Evolutionary conservation across 768 basidiomycete genomes (phyloP).

Genomic region (Calocera viscosa): DNA sequence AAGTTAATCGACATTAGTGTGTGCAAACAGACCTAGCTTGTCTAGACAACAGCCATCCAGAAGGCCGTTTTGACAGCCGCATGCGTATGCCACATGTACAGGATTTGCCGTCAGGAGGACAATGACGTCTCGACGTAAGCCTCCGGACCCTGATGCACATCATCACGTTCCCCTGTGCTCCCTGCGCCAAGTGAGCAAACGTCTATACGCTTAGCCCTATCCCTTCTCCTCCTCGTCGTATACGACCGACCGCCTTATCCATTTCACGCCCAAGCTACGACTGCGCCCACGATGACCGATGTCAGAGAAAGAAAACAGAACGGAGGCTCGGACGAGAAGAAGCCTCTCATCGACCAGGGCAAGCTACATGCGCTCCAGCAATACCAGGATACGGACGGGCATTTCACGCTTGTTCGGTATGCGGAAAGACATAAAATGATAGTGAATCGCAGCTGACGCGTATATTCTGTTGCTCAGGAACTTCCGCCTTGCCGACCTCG

Average conservation of each 20-base stretch:
- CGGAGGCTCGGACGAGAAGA: conserved; percentile 8
- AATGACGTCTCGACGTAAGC: background rate
- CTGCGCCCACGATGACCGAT: background rate
- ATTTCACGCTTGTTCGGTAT: conserved; percentile 94
- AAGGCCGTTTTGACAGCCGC: too few species aligned
- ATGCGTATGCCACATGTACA: too few species aligned
- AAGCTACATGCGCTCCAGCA: conserved; percentile 51
- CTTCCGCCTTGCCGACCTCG: conserved; percentile 92
- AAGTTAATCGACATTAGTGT: too few species aligned
- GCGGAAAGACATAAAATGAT: conserved; percentile 15
- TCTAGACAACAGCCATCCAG: too few species aligned
- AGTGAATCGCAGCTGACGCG: background rate
- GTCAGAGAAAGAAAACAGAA: conserved; percentile 25
- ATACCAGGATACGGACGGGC: conserved; percentile 80
- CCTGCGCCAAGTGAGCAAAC: background rate
- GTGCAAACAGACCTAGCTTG: too few species aligned
- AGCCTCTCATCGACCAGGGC: conserved; percentile 9
- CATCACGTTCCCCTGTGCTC: background rate
- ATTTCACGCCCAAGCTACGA: background rate
- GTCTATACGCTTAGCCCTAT: background rate
- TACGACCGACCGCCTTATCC: background rate
- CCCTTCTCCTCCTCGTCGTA: background rate
- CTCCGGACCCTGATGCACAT: conserved; percentile 1
- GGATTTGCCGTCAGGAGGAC: background rate
- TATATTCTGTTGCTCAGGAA: conserved; percentile 44